Evolutionary conservation across 768 basidiomycete genomes (phyloP).

Genomic region (Macrolepiota dolichaula): DNA sequence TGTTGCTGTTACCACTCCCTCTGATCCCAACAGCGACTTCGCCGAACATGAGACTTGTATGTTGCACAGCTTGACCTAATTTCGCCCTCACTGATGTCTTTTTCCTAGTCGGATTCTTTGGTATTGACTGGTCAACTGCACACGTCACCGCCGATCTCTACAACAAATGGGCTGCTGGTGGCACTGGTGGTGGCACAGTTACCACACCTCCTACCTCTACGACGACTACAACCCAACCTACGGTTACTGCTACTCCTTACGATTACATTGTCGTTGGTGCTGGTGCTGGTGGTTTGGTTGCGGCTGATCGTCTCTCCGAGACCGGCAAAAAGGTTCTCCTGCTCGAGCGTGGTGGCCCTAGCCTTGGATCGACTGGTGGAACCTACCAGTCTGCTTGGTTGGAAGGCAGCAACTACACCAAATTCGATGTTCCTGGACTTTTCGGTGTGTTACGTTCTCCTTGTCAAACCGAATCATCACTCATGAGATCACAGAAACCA

Average conservation of each 20-base stretch:
- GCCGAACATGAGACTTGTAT: constrained; percentile 57
- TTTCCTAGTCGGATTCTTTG: constrained; percentile 55
- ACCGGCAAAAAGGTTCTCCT: constrained; percentile 62
- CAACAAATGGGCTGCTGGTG: constrained; percentile 46
- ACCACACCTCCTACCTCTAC: constrained; percentile 29
- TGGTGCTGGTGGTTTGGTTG: constrained; percentile 56
- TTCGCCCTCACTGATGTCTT: not conserved
- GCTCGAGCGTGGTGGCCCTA: constrained; percentile 62
- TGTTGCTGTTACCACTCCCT: constrained; percentile 42
- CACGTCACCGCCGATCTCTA: constrained; percentile 46
- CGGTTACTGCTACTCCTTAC: constrained; percentile 37
- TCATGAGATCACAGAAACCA: constrained; percentile 37
- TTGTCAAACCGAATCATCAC: not conserved
- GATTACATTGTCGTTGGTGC: constrained; percentile 57
- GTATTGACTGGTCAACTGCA: constrained; percentile 42
- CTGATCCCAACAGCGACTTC: constrained; percentile 49
- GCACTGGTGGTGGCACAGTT: constrained; percentile 36
- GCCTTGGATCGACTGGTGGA: constrained; percentile 56
- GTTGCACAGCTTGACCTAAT: constrained; percentile 13
- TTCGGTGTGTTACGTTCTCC: constrained; percentile 32
- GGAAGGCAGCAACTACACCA: constrained; percentile 29
- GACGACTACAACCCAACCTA: constrained; percentile 30
- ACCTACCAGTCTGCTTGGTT: constrained; percentile 49
- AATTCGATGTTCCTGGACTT: constrained; percentile 62
- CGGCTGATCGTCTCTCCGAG: constrained; percentile 57